Evolutionary conservation across 208 protist species (phyloP), one percentile per base, ranked within the genome.

Genomic region (Dictyostelium gargantuum): DNA sequence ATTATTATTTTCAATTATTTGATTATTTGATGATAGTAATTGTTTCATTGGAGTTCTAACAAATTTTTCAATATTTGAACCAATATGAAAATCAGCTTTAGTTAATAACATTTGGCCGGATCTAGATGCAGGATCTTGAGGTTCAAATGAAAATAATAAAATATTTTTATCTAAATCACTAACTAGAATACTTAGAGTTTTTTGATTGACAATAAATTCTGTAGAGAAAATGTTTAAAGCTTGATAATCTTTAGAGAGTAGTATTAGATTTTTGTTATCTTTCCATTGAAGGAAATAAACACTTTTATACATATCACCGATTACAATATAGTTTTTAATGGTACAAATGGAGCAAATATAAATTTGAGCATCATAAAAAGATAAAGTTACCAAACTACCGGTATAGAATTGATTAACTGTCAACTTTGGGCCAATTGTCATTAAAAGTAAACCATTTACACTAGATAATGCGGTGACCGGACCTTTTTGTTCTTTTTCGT

Each of bases 401-500:
- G 63, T 56, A 2, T 17, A 44, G 35, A 94, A 91, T 15, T 89
- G 82, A 50, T 91, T 93, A 0, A 89, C 52, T 2, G 48, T 84
- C 9, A 93, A 38, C 50, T 94, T 91, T 54, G 92, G 82, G 23
- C 82, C 82, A 58, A 94, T 80, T n/a, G 73, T 68, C 54, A 91
- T 85, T 19, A 91, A 40, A 0, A 94, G 50, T 38, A 80, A 80
- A 17, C 92, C 92, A 50, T 50, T 48, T 9, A 85, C 38, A 13
- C 52, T 23, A 10, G 81, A 54, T 11, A 94, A 6, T 10, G 74
- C 72, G 0, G 82, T 84, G 0, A 91, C 92, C 26, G 92, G 76
- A 54, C 92, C 92, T 44, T 94, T 94, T 29, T 91, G 82, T 17
- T 94, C 92, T 42, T 94, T 91, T 42, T 73, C 72, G 46, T 81